Conservation (phyloP, 1,284 basidiomycete genomes). For the Pyrrhoderma lamaoense region DNA sequence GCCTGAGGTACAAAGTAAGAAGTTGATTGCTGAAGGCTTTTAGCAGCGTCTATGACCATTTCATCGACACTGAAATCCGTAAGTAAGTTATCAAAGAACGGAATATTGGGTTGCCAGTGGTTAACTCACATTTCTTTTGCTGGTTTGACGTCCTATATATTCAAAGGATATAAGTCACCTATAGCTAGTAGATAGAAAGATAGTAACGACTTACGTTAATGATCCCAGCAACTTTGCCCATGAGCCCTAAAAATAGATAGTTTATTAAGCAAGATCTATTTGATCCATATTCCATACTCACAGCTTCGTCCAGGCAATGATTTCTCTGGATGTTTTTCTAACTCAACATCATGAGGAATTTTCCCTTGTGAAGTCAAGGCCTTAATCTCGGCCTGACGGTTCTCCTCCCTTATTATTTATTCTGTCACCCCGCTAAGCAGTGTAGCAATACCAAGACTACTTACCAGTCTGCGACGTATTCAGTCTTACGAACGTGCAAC, state of each 20-base stretch:
- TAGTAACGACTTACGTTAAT: conserved; percentile 44
- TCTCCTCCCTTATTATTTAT: conserved; percentile 44
- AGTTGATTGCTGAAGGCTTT: conserved; percentile 35
- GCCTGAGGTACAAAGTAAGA: conserved; percentile 30
- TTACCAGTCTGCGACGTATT: conserved; percentile 64
- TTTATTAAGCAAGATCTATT: neutral
- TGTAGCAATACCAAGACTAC: conserved; percentile 20
- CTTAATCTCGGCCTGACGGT: conserved; percentile 51
- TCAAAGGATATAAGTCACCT: conserved; percentile 1
- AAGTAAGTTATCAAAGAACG: conserved; percentile 20
- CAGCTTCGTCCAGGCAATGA: conserved; percentile 53
- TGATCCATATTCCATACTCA: conserved; percentile 32
- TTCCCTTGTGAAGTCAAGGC: conserved; percentile 57
- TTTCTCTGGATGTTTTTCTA: conserved; percentile 62
- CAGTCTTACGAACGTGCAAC: conserved; percentile 71
- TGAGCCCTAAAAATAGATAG: conserved; percentile 49
- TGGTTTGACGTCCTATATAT: conserved; percentile 59
- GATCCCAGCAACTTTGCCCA: conserved; percentile 80
- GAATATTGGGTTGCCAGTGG: neutral
- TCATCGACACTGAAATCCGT: conserved; percentile 65
- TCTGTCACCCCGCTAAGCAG: neutral
- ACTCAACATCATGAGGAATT: conserved; percentile 70
- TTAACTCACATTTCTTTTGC: conserved; percentile 68
- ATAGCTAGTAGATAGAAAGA: neutral
- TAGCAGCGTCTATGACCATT: conserved; percentile 52